Base-by-base conservation (phyloP, 345 rosid genomes). In the Linum lewisii region DNA sequence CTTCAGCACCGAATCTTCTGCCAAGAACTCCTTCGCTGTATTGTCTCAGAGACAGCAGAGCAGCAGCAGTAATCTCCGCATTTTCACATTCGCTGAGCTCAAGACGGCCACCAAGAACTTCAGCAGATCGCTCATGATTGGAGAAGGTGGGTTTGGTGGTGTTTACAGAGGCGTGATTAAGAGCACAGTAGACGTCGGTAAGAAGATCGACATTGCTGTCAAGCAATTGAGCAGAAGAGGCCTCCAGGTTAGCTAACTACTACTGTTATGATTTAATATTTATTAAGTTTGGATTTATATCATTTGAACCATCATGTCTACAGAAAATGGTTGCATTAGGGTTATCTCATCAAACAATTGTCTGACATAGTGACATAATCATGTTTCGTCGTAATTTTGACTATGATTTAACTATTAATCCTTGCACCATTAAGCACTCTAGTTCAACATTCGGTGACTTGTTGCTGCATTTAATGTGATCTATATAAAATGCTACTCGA, bases 101-200 rank as follows among this genome's bases (percentile, higher is more conserved):
- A 93, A 83, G 73, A 63, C 79, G 6, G 89, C 95, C 54, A 93
- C 99, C 0, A 88, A 93, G 81, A 86, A 81, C 63, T 93, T 93
- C 73, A 83, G 85, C 74, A 87, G 96, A 3, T 82, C 97, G 32
- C 76, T 93, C 58, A 86, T 93, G 95, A 69, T 93, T 42, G 94
- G 99, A 57, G 99, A 92, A 72, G 97, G 99, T 57, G 95, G 99
- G 22, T 93, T 93, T 47, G 97, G 99, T 36, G 84, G 91, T 49
- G 99, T 93, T 14, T 88, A 79, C 63, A 78, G 75, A 47, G 97
- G 89, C 37, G 67, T 81, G 7, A 85, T 83, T 51, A 81, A 79
- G 24, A 83, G 84, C 77, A 64, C 68, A 0, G 80, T 81, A 38
- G 87, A 85, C 66, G 36, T 78, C 14, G 80, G 71, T 51, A 83